These are phyloP conservation scores for Vachellia pachyceras DNA, from an alignment of 306 rosid species.

Conservation along the genomic window DNA sequence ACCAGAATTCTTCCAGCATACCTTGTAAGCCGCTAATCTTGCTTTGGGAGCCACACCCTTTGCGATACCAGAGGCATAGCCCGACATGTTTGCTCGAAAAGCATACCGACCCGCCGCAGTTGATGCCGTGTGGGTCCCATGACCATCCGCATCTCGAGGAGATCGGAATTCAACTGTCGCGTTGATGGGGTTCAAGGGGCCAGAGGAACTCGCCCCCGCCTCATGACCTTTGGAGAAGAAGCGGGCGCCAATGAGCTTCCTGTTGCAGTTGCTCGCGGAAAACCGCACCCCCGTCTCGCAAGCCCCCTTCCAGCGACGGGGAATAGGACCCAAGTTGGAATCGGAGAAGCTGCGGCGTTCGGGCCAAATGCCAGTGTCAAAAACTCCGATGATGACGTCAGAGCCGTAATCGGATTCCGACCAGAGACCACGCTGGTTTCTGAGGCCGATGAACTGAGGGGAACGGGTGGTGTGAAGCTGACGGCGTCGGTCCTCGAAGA, in stretches of 20 bases:
- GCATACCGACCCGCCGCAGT: constrained; percentile 70
- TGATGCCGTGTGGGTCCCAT: constrained; percentile 79
- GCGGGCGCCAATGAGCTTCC: constrained; percentile 68
- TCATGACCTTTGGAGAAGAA: constrained; percentile 72
- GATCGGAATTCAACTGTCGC: constrained; percentile 66
- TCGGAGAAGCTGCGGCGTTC: constrained; percentile 72
- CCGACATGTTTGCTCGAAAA: constrained; percentile 63
- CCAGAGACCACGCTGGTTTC: constrained; percentile 79
- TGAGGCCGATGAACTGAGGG: constrained; percentile 75
- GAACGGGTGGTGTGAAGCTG: constrained; percentile 80
- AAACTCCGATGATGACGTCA: constrained; percentile 64
- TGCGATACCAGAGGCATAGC: constrained; percentile 69
- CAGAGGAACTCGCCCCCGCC: constrained; percentile 48
- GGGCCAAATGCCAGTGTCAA: constrained; percentile 77
- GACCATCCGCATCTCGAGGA: constrained; percentile 79
- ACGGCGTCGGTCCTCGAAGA: constrained; percentile 66
- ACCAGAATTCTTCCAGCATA: constrained; percentile 75
- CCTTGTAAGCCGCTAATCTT: constrained; percentile 69
- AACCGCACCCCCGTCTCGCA: constrained; percentile 61
- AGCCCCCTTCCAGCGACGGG: constrained; percentile 63
- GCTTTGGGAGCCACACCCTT: constrained; percentile 80
- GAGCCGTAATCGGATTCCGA: constrained; percentile 76
- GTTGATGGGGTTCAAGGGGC: constrained; percentile 53
- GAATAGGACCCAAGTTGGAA: constrained; percentile 63
- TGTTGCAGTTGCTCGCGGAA: constrained; percentile 49